Evolutionary conservation across 345 rosid species (phyloP).

Genomic region (Linum tenue): DNA sequence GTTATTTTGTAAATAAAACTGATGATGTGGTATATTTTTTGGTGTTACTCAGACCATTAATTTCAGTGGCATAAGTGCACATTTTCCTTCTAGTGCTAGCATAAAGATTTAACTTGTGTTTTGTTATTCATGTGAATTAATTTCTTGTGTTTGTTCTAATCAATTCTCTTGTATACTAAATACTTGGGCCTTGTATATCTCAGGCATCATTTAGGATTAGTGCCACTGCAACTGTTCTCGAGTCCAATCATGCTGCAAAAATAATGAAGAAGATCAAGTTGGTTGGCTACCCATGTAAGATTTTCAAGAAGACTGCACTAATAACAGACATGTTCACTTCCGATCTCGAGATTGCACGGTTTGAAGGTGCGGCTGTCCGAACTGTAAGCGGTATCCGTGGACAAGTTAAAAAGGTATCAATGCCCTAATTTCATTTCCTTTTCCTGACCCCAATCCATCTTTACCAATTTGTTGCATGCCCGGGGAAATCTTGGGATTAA

Average conservation of each 20-base stretch:
- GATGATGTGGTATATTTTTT: no score
- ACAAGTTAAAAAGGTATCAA: slow-evolving; percentile 73
- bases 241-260: slow-evolving; percentile 71
- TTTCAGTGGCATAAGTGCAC: no score
- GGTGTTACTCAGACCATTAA: no score
- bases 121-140: no score
- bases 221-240: slow-evolving; percentile 66
- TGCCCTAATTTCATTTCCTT: background rate
- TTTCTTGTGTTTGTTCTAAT: background rate
- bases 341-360: slow-evolving; percentile 84
- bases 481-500: no score
- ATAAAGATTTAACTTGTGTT: no score
- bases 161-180: background rate
- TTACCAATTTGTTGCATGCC: background rate
- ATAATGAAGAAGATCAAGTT: slow-evolving; percentile 79
- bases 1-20: no score
- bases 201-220: slow-evolving; percentile 80
- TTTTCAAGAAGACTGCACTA: slow-evolving; percentile 81
- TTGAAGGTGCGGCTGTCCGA: slow-evolving; percentile 70
- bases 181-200: background rate
- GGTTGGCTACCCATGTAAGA: slow-evolving; percentile 85
- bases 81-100: no score
- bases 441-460: no score
- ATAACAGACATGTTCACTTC: slow-evolving; percentile 89
- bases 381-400: slow-evolving; percentile 98